Conservation (phyloP, 108 stramenopile genomes). For the Hondaea fermentalgiana region DNA sequence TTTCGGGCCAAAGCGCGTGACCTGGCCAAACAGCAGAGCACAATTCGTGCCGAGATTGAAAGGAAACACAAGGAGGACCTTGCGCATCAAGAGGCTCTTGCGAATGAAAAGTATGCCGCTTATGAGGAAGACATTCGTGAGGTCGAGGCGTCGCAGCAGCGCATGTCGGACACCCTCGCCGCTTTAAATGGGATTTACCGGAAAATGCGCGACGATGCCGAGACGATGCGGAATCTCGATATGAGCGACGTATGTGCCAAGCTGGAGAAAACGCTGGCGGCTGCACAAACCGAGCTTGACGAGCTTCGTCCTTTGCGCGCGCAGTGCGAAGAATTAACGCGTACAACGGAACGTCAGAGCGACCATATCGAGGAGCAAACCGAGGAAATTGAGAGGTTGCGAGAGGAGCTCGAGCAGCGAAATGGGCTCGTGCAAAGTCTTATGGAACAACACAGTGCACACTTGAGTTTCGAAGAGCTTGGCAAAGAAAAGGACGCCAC, state of each 20-base stretch:
- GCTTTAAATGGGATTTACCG: constrained; percentile 51
- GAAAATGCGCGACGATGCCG: constrained; percentile 39
- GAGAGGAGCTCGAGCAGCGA: neutral
- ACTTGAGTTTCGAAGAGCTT: constrained; percentile 1
- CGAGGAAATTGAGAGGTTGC: constrained; percentile 14
- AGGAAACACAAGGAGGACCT: neutral
- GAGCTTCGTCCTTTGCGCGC: constrained; percentile 21
- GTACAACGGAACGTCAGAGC: neutral
- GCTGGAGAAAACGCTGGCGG: constrained; percentile 29
- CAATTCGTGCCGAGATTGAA: neutral
- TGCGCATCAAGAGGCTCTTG: constrained; percentile 8
- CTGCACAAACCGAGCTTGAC: constrained; percentile 22
- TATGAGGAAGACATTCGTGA: neutral
- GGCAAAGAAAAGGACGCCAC: constrained; percentile 9
- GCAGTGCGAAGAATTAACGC: constrained; percentile 16
- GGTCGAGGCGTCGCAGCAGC: constrained; percentile 26
- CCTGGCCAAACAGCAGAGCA: neutral
- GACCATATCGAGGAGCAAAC: neutral
- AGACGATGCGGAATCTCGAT: constrained; percentile 34
- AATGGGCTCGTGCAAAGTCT: constrained; percentile 24
- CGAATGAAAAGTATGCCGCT: constrained; percentile 15
- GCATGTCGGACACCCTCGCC: constrained; percentile 46
- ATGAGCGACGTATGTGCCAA: constrained; percentile 8
- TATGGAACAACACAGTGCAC: constrained; percentile 33
- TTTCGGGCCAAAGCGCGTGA: neutral